Evolutionary conservation across 2,329 filamentous ascomycete species (phyloP).

Genomic region (Triangularia verruculosa): DNA sequence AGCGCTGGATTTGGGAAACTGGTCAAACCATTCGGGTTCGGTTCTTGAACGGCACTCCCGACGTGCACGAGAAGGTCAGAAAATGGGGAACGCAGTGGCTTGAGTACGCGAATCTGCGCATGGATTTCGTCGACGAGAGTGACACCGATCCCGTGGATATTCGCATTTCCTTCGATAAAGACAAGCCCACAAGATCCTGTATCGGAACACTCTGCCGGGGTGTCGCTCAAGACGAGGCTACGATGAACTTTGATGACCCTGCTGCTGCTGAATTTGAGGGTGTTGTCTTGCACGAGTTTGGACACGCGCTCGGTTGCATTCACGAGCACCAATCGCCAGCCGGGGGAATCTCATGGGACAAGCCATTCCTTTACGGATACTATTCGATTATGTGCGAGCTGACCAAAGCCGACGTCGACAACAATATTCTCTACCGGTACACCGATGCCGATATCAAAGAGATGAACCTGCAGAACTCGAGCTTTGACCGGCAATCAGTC

Average conservation of each 20-base stretch:
- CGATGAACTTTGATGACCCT: constrained; percentile 30
- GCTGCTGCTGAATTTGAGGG: constrained; percentile 22
- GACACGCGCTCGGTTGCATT: constrained; percentile 30
- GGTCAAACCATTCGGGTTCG: constrained; percentile 10
- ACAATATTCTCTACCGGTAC: not conserved
- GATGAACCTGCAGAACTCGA: constrained; percentile 1
- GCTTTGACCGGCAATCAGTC: constrained; percentile 25
- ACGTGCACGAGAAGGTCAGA: constrained; percentile 12
- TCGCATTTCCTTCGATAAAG: constrained; percentile 14
- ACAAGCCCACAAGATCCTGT: constrained; percentile 13
- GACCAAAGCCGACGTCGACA: not conserved
- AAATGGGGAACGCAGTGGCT: constrained; percentile 14
- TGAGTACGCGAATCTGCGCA: constrained; percentile 19
- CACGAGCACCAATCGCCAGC: constrained; percentile 31
- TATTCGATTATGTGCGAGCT: constrained; percentile 11
- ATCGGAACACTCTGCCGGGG: constrained; percentile 14
- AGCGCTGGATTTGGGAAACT: constrained; percentile 5
- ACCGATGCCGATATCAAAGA: not conserved
- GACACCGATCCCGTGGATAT: constrained; percentile 16
- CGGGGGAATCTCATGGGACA: constrained; percentile 28
- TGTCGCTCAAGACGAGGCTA: constrained; percentile 11
- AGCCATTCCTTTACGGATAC: constrained; percentile 22
- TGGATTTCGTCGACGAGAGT: constrained; percentile 15
- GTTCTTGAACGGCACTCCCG: constrained; percentile 10
- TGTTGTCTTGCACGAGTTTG: constrained; percentile 30